Percentiles rank a stretch among this genome's conserved stretches.
These are phyloP conservation scores for Daldinia sp. DNA, from an alignment of 2,329 filamentous ascomycete species.

Conservation along the genomic window DNA sequence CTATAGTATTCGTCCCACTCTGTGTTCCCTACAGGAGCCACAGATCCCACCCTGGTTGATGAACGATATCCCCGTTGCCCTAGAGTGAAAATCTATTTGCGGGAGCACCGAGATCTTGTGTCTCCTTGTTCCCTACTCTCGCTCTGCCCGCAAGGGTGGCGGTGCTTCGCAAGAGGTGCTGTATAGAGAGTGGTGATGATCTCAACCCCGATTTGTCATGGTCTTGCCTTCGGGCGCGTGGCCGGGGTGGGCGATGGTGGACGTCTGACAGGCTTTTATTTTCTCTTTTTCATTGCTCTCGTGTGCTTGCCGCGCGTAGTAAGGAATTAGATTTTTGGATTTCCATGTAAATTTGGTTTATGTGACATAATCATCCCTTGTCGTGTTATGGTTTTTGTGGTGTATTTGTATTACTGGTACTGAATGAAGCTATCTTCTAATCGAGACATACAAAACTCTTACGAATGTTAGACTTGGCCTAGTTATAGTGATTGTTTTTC, in stretches of 20 bases:
- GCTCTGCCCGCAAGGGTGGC: slow-evolving; percentile 69
- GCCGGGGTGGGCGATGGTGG: slow-evolving; percentile 83
- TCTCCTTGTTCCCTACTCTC: slow-evolving; percentile 57
- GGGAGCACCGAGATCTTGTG: slow-evolving; percentile 52
- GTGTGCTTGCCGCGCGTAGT: slow-evolving; percentile 55
- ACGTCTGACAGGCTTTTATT: slow-evolving; percentile 84
- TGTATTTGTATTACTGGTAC: no score
- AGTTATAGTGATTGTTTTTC: no score
- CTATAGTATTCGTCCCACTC: slow-evolving; percentile 95
- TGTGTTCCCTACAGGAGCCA: slow-evolving; percentile 93
- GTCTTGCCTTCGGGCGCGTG: slow-evolving; percentile 80
- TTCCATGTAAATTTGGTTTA: neutral
- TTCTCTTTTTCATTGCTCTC: slow-evolving; percentile 63
- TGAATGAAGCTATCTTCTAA: no score
- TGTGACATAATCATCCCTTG: no score
- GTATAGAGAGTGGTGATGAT: slow-evolving; percentile 96
- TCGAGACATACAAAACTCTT: no score
- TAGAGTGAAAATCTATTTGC: slow-evolving; percentile 76
- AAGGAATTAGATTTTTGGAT: slow-evolving; percentile 66
- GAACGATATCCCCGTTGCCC: slow-evolving; percentile 86
- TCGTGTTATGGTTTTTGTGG: no score
- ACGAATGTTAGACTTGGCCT: no score
- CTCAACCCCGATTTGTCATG: slow-evolving; percentile 73
- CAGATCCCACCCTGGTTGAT: slow-evolving; percentile 96
- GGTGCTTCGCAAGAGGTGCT: slow-evolving; percentile 54